Percentiles rank a stretch among this genome's conserved stretches.
Evolutionary conservation across 2,329 filamentous ascomycete species (phyloP).

Genomic region (Neofusicoccum ribis): DNA sequence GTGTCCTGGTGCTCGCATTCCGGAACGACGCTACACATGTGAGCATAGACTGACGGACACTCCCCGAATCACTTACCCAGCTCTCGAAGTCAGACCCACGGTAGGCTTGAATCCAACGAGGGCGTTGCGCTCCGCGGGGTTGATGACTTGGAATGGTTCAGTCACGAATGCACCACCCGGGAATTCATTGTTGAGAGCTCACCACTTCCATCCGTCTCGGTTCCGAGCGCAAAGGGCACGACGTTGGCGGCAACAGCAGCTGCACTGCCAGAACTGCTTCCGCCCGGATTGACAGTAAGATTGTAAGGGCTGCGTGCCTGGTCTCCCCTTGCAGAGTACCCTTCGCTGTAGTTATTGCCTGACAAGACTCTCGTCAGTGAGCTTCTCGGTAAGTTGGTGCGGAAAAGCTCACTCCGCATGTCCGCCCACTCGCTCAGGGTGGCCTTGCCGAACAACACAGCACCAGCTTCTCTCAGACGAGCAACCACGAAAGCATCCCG

Average conservation of each 20-base stretch:
- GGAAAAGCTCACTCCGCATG: conserved; percentile 53
- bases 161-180: neutral
- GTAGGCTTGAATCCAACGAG: conserved; percentile 67
- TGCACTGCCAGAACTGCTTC: conserved; percentile 67
- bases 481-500: conserved; percentile 67
- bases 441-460: conserved; percentile 70
- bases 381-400: conserved; percentile 59
- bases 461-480: conserved; percentile 64
- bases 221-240: conserved; percentile 66
- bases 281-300: conserved; percentile 66
- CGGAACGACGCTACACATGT: conserved; percentile 50
- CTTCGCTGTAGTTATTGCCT: conserved; percentile 36
- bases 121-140: conserved; percentile 67
- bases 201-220: conserved; percentile 50
- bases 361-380: neutral
- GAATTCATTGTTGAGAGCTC: neutral
- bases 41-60: neutral
- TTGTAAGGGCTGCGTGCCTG: conserved; percentile 59
- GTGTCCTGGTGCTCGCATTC: conserved; percentile 68
- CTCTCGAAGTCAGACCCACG: conserved; percentile 36
- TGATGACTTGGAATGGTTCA: conserved; percentile 52
- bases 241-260: conserved; percentile 65
- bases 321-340: conserved; percentile 34
- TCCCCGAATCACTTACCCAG: neutral
- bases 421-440: conserved; percentile 73